These are phyloP conservation scores for Exophiala sideris DNA, from an alignment of 2,329 filamentous ascomycete genomes.

Conservation along the genomic window DNA sequence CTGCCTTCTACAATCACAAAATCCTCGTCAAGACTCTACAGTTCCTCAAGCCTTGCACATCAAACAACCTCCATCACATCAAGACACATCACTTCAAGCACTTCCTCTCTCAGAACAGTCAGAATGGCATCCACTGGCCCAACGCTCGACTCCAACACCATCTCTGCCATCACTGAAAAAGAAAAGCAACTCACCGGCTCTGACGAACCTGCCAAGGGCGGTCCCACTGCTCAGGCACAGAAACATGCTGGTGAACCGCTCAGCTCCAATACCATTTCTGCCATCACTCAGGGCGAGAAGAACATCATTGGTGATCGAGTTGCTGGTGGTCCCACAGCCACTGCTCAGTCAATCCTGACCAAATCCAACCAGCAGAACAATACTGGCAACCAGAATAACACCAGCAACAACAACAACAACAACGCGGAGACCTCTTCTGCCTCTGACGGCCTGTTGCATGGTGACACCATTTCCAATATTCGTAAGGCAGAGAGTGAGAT, in stretches of 20 bases:
- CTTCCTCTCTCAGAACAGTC: neutral
- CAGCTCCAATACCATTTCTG: constrained; percentile 35
- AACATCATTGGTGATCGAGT: constrained; percentile 36
- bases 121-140: neutral
- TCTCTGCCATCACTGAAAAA: constrained; percentile 40
- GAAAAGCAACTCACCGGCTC: constrained; percentile 40
- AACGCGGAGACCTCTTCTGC: neutral
- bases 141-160: constrained; percentile 30
- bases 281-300: constrained; percentile 43
- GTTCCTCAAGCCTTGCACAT: neutral
- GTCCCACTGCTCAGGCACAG: constrained; percentile 43
- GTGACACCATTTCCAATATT: constrained; percentile 39
- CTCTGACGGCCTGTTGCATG: constrained; percentile 7
- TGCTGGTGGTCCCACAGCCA: constrained; percentile 37
- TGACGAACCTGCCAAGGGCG: constrained; percentile 35
- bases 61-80: neutral
- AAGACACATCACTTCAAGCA: neutral
- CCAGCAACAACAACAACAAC: neutral
- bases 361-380: neutral
- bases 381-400: neutral
- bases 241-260: constrained; percentile 36
- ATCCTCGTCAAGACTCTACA: neutral
- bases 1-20: neutral
- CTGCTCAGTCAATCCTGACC: constrained; percentile 33
- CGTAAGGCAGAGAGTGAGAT: constrained; percentile 38